phyloP scores from a whole-genome alignment of 768 basidiomycete genomes.

The Dacryopinax spathularia region DNA sequence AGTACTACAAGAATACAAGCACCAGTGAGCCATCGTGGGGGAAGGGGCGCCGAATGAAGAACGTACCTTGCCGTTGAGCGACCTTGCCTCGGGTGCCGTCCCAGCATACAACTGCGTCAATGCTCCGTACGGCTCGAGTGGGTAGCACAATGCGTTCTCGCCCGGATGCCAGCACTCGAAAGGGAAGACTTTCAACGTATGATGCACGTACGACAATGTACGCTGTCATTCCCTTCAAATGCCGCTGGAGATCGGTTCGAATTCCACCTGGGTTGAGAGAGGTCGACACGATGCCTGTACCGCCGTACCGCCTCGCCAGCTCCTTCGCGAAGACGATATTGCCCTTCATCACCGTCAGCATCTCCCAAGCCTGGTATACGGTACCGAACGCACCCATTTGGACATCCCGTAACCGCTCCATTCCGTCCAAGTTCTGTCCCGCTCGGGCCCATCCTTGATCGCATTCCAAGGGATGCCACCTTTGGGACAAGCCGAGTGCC shows the following conservation, averaged over 20 bases:
- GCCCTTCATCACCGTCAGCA: neutral
- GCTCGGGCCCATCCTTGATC: neutral
- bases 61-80: constrained; percentile 8
- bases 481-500: constrained; percentile 21
- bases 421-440: neutral
- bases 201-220: constrained; percentile 5
- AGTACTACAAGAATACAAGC: neutral
- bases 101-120: constrained; percentile 9
- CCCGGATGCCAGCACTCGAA: neutral
- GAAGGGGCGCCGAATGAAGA: too few species aligned
- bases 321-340: constrained; percentile 15
- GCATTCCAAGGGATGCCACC: neutral
- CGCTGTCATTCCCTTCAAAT: constrained; percentile 1
- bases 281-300: constrained; percentile 10
- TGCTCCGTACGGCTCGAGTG: constrained; percentile 2
- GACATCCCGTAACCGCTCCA: neutral
- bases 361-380: neutral
- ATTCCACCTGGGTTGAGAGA: constrained; percentile 16
- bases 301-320: constrained; percentile 9
- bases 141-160: neutral
- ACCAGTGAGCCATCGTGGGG: too few species aligned
- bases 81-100: constrained; percentile 4
- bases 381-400: neutral
- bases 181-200: neutral
- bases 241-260: constrained; percentile 11